These are phyloP conservation scores for Tulasnella sp. DNA, from an alignment of 768 basidiomycete species.

Conservation along the genomic window DNA sequence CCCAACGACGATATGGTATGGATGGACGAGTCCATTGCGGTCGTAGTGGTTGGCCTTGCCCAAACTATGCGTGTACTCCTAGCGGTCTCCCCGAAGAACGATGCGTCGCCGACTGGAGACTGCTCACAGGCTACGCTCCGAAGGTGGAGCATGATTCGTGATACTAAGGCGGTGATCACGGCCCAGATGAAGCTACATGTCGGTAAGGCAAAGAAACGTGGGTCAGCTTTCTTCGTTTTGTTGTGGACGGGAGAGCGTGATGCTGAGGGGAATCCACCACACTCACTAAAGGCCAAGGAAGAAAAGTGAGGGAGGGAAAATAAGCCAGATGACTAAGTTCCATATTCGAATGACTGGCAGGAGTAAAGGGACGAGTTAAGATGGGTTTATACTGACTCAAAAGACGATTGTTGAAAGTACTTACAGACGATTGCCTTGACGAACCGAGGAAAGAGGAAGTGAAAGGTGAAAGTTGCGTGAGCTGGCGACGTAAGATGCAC, in stretches of 20 bases:
- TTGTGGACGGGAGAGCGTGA: neutral
- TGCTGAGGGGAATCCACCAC: neutral
- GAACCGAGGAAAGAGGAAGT: neutral
- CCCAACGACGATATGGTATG: neutral
- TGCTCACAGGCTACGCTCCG: neutral
- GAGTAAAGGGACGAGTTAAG: neutral
- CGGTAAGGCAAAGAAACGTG: neutral
- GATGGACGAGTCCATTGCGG: neutral
- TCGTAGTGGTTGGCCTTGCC: neutral
- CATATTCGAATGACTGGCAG: neutral
- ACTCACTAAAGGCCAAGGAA: neutral
- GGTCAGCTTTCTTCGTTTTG: neutral
- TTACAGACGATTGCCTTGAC: neutral
- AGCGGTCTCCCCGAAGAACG: neutral
- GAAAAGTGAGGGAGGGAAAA: neutral
- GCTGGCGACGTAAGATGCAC: neutral
- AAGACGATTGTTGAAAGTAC: neutral
- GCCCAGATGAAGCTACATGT: conserved; percentile 10
- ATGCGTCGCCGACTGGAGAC: neutral
- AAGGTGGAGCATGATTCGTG: conserved; percentile 20
- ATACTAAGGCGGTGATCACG: conserved; percentile 7
- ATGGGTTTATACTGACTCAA: too few species aligned
- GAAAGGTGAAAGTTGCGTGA: neutral
- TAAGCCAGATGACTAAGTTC: neutral
- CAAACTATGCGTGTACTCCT: neutral